These are phyloP conservation scores for Harringtonia aguacate DNA, from an alignment of 2,329 filamentous ascomycete genomes.

Conservation along the genomic window DNA sequence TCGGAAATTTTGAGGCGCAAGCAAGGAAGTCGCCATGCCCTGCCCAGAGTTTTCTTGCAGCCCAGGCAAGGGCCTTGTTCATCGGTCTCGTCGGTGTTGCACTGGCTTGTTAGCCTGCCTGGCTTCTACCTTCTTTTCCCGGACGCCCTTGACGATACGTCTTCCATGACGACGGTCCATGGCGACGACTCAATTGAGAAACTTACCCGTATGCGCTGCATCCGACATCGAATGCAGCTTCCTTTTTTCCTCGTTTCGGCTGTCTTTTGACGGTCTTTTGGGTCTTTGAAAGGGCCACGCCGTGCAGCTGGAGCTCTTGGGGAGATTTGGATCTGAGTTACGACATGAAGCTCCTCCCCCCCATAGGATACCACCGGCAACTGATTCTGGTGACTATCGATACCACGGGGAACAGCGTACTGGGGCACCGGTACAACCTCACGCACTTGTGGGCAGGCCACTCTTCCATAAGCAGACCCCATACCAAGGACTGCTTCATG, in stretches of 20 bases:
- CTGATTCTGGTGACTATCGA: neutral
- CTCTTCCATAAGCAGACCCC: neutral
- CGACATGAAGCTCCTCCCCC: neutral
- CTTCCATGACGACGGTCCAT: neutral
- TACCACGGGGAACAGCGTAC: too few relatives aligned
- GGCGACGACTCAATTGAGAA: neutral
- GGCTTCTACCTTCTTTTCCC: too few relatives aligned
- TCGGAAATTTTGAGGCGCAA: slow-evolving; percentile 51
- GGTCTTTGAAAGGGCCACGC: slow-evolving; percentile 44
- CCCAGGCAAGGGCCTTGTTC: slow-evolving; percentile 38
- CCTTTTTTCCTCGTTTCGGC: slow-evolving; percentile 47
- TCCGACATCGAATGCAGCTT: slow-evolving; percentile 49
- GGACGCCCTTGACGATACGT: neutral
- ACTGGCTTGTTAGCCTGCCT: slow-evolving; percentile 30
- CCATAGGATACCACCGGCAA: neutral
- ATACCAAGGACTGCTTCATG: neutral
- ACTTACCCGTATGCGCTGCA: slow-evolving; percentile 51
- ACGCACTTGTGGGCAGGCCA: neutral
- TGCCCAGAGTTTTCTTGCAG: slow-evolving; percentile 41
- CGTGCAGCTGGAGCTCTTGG: slow-evolving; percentile 25
- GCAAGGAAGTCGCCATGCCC: slow-evolving; percentile 43
- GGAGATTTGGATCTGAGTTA: slow-evolving; percentile 13
- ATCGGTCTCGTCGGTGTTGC: slow-evolving; percentile 37
- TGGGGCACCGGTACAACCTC: too few relatives aligned
- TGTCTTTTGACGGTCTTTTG: slow-evolving; percentile 39